Evolutionary conservation across 805 yeast species (phyloP), one percentile per base, ranked within the genome.

Genomic region (Candida suzukii): DNA sequence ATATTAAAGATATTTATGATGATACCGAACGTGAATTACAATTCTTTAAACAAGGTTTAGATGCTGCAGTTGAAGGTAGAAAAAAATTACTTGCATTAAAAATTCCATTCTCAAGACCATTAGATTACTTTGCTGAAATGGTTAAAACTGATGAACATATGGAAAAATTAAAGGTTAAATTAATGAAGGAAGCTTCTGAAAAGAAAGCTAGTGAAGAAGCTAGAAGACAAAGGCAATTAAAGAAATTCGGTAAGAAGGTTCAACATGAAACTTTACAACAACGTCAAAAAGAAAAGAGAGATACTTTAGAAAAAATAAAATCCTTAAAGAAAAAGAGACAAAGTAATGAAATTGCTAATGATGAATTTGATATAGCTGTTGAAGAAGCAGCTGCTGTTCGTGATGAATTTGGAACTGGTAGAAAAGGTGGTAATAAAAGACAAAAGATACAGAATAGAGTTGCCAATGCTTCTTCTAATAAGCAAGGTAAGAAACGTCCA

Each of bases 81-180:
- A 61, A 71, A 37, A 74, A 76, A 41, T 68, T 85, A 33, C 66
- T 79, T 42, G 79, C 79, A 55, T 73, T 85, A 50, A 81, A 82
- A 57, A 79, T 91, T 26, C 88, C 96, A 45, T 93, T 93, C 61
- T 73, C 95, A 24, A 78, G 99, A 63, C 99, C 99, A 29, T 68
- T 77, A 55, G 99, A 93, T 61, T 93, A 87, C 63, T 93, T 93
- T 67, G 99, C 99, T 17, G 99, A 93, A 66, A 93, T 93, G 99
- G 86, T 88, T 45, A 93, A 93, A 69, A 82, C 90, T 41, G 99
- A 93, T 63, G 96, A 88, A 62, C 99, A 93, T 64, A 93, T 93
- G 99, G 96, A 88, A 57, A 86, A 79, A 65, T 74, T 93, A 58
- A 88, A 87, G 71, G 67, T 71, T 56, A 88, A 86, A 64, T 73